These are phyloP conservation scores for Sclerotiophoma versabilis DNA, from an alignment of 2,329 filamentous ascomycete species.

Conservation along the genomic window DNA sequence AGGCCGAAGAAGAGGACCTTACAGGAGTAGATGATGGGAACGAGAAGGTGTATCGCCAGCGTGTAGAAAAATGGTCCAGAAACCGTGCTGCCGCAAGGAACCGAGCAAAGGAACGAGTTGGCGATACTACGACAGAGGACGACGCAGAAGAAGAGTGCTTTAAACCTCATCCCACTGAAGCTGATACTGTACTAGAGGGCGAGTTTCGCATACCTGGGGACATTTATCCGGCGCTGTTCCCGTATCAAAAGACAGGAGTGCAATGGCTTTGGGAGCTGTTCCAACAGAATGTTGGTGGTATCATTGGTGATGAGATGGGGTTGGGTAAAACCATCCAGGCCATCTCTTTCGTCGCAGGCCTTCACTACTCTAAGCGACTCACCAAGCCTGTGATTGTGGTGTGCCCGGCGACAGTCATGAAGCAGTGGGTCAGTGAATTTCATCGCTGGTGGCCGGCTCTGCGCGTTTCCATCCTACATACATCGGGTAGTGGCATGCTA, in stretches of 20 bases:
- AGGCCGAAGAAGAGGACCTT: slow-evolving; percentile 59
- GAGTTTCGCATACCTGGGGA: slow-evolving; percentile 86
- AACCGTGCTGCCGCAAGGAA: slow-evolving; percentile 67
- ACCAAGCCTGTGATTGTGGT: slow-evolving; percentile 88
- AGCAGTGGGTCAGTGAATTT: slow-evolving; percentile 98
- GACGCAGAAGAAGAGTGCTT: slow-evolving; percentile 73
- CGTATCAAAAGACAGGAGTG: slow-evolving; percentile 96
- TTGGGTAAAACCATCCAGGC: slow-evolving; percentile 91
- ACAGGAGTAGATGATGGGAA: slow-evolving; percentile 85
- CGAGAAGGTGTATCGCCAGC: slow-evolving; percentile 77
- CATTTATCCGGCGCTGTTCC: slow-evolving; percentile 89
- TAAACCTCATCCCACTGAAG: slow-evolving; percentile 81
- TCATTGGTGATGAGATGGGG: slow-evolving; percentile 98
- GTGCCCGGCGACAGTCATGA: slow-evolving; percentile 90
- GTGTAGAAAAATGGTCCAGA: slow-evolving; percentile 77
- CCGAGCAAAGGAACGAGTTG: slow-evolving; percentile 50
- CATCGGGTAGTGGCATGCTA: slow-evolving; percentile 95
- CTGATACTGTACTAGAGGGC: slow-evolving; percentile 77
- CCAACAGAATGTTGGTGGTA: slow-evolving; percentile 87
- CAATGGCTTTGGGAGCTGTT: slow-evolving; percentile 96
- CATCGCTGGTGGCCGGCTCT: slow-evolving; percentile 99
- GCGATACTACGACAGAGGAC: slow-evolving; percentile 35
- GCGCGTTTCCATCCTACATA: slow-evolving; percentile 91
- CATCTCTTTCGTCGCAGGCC: slow-evolving; percentile 83
- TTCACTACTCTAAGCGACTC: slow-evolving; percentile 90